Evolutionary conservation across 139 green algal genomes (phyloP).

Genomic region (Chlorella sp.): DNA sequence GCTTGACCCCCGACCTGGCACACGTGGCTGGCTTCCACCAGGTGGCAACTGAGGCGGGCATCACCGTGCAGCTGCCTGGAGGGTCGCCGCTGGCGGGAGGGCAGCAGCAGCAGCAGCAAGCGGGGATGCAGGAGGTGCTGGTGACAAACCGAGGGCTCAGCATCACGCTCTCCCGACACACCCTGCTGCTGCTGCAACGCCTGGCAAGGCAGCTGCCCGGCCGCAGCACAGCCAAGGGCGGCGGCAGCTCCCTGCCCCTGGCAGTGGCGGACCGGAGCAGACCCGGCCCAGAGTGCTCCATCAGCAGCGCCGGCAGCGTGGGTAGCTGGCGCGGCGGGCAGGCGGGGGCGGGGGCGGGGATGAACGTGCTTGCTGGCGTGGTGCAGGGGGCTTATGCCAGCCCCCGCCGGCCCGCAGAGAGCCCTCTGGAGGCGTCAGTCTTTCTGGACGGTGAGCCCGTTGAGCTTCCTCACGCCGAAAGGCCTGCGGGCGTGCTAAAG

Average conservation of each 20-base stretch:
- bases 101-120: not conserved
- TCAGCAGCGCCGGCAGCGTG: not conserved
- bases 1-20: not conserved
- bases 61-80: not conserved
- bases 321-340: not conserved
- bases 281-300: not conserved
- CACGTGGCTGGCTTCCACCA: conserved; percentile 15
- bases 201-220: conserved; percentile 15
- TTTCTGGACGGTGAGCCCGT: conserved; percentile 24
- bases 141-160: conserved; percentile 7
- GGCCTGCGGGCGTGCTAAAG: not conserved
- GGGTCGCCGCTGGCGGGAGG: not conserved
- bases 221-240: not conserved
- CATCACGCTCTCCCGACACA: conserved; percentile 13
- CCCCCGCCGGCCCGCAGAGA: not conserved
- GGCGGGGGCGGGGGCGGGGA: too few relatives aligned
- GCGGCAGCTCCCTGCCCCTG: not conserved
- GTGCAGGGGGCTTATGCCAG: conserved; percentile 1
- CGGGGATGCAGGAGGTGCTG: not conserved
- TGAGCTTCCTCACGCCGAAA: not conserved
- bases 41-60: conserved; percentile 14
- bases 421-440: conserved; percentile 9
- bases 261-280: not conserved
- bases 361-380: conserved; percentile 9
- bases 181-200: conserved; percentile 28